Evolutionary conservation across 2,329 filamentous ascomycete genomes (phyloP).

Genomic region (Fusarium mexicanum): DNA sequence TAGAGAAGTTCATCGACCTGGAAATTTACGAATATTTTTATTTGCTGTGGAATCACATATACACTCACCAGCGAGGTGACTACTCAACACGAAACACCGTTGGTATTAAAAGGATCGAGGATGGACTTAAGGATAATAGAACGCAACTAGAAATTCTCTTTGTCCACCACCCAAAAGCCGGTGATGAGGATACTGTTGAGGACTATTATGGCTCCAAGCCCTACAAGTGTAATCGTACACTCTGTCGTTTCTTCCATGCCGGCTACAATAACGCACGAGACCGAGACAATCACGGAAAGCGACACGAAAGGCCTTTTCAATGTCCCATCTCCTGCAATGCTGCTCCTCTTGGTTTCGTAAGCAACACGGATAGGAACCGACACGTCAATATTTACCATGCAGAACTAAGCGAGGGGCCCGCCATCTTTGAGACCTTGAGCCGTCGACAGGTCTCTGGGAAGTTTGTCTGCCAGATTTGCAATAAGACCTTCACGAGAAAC

Average conservation of each 20-base stretch:
- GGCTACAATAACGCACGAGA: neutral
- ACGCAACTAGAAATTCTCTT: neutral
- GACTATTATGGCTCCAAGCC: neutral
- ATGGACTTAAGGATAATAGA: neutral
- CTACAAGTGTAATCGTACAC: neutral
- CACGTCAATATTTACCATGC: constrained; percentile 1
- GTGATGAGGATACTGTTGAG: neutral
- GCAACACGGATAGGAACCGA: neutral
- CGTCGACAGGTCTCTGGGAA: neutral
- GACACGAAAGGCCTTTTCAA: neutral
- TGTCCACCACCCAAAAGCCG: neutral
- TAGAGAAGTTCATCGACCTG: rapidly evolving
- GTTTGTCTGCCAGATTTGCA: neutral
- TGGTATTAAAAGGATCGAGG: neutral
- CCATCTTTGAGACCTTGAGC: neutral
- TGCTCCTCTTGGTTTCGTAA: neutral
- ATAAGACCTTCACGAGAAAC: neutral
- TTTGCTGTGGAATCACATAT: constrained; percentile 2
- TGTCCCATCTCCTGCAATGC: neutral
- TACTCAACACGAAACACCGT: neutral
- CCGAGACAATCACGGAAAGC: neutral
- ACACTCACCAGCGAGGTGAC: constrained; percentile 4
- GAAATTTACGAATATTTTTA: neutral
- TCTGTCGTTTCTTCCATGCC: neutral
- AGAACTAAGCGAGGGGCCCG: rapidly evolving